Evolutionary conservation across 164 flowering plant genomes (phyloP), one percentile per base, ranked within the genome.

Genomic region (Houttuynia cordata): DNA sequence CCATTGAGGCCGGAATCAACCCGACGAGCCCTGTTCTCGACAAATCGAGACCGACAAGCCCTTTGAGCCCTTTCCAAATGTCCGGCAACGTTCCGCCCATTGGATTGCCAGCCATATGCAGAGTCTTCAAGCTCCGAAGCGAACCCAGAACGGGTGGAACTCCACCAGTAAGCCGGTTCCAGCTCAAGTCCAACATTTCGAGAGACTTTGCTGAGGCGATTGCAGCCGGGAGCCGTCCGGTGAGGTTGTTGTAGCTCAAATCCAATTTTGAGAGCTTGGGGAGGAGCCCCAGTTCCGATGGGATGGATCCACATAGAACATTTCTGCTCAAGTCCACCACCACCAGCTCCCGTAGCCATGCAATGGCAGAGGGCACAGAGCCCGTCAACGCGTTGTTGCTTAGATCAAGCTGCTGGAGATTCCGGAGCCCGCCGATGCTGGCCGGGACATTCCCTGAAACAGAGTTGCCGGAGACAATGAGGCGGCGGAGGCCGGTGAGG

Each of bases 251-350:
- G 8, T 21, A 41, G 40, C 63, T 52, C 63, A 65, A 59, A 41
- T 65, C 63, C 39, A 59, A 30, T 59, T 65, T 60, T 0, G 62
- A 37, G 17, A 53, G 51, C 19, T 59, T 53, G 37, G 68, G 25
- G 13, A 65, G 58, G 13, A 23, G 23, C 20, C 58, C 57, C 22
- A 65, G 19, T 19, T 24, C 39, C 1, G 52, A 22, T 18, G 68
- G 68, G 21, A 65, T 58, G 30, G 53, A 15, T 0, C 68, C 58
- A 8, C 41, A 18, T 19, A 59, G 52, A n/a, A 15, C 21, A 34
- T 65, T 65, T 42, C 51, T 21, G 63, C 63, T 59, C 23, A 65
- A 62, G 51, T 65, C 68, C 9, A 65, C 57, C 24, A 40, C 51
- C 17, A 65, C 58, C 22, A 65, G 59, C 20, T 59, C 51, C n/a